Conservation (phyloP, 2,329 filamentous ascomycete genomes). For the Cladosporium sp. region DNA sequence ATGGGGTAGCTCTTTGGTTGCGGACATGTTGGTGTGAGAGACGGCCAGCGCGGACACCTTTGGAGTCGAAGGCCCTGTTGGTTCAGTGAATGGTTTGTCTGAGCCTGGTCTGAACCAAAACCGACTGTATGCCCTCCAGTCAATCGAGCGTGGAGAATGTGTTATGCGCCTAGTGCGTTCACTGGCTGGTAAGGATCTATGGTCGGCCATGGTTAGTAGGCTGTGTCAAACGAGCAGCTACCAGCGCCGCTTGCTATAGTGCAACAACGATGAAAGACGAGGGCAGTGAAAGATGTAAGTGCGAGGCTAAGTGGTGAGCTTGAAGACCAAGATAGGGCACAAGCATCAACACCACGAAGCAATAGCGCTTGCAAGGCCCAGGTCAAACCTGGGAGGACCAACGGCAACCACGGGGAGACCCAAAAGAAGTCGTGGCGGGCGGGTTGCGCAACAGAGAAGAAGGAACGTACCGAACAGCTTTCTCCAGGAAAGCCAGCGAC, state of each 20-base stretch:
- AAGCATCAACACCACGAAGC: slow-evolving; percentile 20
- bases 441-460: slow-evolving; percentile 26
- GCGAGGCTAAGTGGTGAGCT: slow-evolving; percentile 8
- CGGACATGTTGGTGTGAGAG: slow-evolving; percentile 30
- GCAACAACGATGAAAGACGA: slow-evolving; percentile 8
- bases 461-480: slow-evolving; percentile 35
- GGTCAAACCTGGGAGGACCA: slow-evolving; percentile 17
- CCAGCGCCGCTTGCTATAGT: slow-evolving; percentile 14
- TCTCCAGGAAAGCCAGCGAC: slow-evolving; percentile 35
- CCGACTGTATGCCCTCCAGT: slow-evolving; percentile 25
- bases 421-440: slow-evolving; percentile 22
- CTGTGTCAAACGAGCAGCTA: slow-evolving; percentile 13
- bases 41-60: slow-evolving; percentile 23
- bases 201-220: slow-evolving; percentile 20
- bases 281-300: neutral
- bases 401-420: slow-evolving; percentile 22
- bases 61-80: slow-evolving; percentile 23
- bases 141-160: slow-evolving; percentile 22
- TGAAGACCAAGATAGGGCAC: slow-evolving; percentile 11
- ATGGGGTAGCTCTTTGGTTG: slow-evolving; percentile 29
- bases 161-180: slow-evolving; percentile 25
- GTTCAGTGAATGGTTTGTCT: slow-evolving; percentile 27
- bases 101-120: slow-evolving; percentile 32
- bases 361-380: slow-evolving; percentile 30
- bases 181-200: slow-evolving; percentile 32